phyloP scores from a whole-genome alignment of 2,329 filamentous ascomycete genomes.

The Xylaria sp. region DNA sequence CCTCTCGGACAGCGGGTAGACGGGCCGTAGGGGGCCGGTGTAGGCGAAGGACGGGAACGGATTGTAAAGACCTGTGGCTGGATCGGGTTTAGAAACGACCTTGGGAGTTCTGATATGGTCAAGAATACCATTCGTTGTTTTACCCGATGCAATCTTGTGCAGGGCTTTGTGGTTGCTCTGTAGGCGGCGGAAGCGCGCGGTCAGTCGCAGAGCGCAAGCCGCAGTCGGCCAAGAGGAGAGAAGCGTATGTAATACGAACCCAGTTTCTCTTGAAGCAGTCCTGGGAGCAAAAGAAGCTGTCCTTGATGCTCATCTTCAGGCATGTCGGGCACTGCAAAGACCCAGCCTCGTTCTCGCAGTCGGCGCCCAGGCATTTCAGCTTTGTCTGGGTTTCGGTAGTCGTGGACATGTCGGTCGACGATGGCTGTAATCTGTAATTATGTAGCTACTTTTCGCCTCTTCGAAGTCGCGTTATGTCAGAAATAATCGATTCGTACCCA shows the following conservation, averaged over 20 bases:
- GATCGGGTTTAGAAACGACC: slow-evolving; percentile 89
- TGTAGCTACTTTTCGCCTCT: not conserved
- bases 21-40: slow-evolving; percentile 83
- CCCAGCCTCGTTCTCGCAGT: slow-evolving; percentile 88
- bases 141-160: slow-evolving; percentile 74
- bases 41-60: slow-evolving; percentile 90
- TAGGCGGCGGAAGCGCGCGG: not conserved
- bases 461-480: slow-evolving; percentile 1
- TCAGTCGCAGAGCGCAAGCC: slow-evolving; percentile 23
- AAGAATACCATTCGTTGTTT: slow-evolving; percentile 72
- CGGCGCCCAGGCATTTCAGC: slow-evolving; percentile 80
- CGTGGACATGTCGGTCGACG: slow-evolving; percentile 45
- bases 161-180: slow-evolving; percentile 84
- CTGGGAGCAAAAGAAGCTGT: slow-evolving; percentile 97
- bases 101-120: slow-evolving; percentile 80
- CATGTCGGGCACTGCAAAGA: slow-evolving; percentile 94
- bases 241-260: slow-evolving; percentile 67
- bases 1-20: slow-evolving; percentile 82
- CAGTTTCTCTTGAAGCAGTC: slow-evolving; percentile 99
- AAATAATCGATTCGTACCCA: not conserved
- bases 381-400: slow-evolving; percentile 64
- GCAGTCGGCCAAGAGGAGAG: slow-evolving; percentile 14
- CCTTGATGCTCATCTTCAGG: slow-evolving; percentile 85
- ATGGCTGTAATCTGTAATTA: not conserved
- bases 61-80: slow-evolving; percentile 90